Percentiles rank a stretch among this genome's conserved stretches.
These are phyloP conservation scores for Linderniella brevidens DNA, from an alignment of 257 asterid genomes.

Conservation along the genomic window DNA sequence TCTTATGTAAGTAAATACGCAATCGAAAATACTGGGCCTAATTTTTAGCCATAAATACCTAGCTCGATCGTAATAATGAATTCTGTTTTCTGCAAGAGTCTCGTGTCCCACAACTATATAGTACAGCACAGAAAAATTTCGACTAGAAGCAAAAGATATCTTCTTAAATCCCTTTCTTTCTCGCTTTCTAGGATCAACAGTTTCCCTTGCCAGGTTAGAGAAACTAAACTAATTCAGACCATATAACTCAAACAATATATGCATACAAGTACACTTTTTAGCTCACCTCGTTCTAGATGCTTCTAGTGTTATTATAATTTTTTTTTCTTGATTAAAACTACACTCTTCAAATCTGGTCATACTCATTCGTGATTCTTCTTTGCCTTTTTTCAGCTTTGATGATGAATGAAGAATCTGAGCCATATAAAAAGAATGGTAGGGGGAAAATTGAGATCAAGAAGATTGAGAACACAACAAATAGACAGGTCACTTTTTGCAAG, in stretches of 20 bases:
- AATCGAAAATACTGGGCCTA: no score
- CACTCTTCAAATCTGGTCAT: constrained; percentile 14
- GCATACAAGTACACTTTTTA: constrained; percentile 2
- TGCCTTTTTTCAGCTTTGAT: constrained; percentile 27
- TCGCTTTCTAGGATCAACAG: constrained; percentile 3
- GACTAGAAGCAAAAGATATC: constrained; percentile 10
- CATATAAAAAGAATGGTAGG: constrained; percentile 49
- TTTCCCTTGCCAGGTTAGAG: constrained; percentile 23
- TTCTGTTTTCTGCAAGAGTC: constrained; percentile 69
- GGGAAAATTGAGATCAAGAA: constrained; percentile 82
- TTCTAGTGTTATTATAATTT: no score
- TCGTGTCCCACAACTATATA: constrained; percentile 20
- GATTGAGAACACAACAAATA: constrained; percentile 74
- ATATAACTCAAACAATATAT: no score
- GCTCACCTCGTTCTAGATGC: constrained; percentile 23
- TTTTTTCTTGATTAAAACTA: constrained; percentile 15
- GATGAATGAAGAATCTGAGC: constrained; percentile 45
- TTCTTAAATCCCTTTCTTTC: constrained; percentile 7
- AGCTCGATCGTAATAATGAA: no score
- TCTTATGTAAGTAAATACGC: no score
- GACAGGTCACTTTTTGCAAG: constrained; percentile 84
- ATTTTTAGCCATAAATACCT: no score
- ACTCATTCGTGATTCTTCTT: constrained; percentile 10
- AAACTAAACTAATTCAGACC: no score
- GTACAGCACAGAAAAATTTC: constrained; percentile 12